Base-by-base conservation (phyloP, 1,284 basidiomycete genomes). In the Sporisorium sorghi region DNA sequence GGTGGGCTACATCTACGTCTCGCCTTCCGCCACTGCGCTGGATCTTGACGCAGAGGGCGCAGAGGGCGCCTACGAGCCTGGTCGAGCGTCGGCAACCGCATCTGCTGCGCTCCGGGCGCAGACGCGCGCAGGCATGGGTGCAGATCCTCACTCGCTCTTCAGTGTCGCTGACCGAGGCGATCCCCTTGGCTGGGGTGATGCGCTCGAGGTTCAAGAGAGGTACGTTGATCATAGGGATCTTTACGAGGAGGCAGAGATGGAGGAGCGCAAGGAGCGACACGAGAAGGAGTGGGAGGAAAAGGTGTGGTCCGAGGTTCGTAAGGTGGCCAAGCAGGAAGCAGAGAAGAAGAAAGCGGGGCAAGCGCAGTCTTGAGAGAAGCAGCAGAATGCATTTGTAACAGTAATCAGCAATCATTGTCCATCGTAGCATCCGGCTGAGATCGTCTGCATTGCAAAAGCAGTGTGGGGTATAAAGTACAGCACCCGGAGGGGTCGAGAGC, bases 1-100 rank as follows among this genome's bases (percentile, higher is more conserved):
- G 4, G 76, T 78, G 11, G 82, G 82, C 14, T 84, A 83, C 60
- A 73, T 80, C 59, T 82, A 76, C 49, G 69, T 75, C 24, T 49
- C 60, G 12, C 26, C 61, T 2, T 37, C 42, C 11, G 44, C 17
- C 39, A 48, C 46, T 19, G 42, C 30, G 8, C 32, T 49, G 23
- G 68, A 54, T 33, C 67, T 61, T 11, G 61, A 43, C 9, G 58
- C 58, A 15, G 60, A 72, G 17, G 73, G 77, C 2, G 52, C 58
- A 21, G 63, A 66, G 30, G 59, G 70, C 7, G 63, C 47, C 0
- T 73, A 66, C 49, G 70, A 73, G 47, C 71, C 72, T 37, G 73
- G 63, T 7, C 39, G 56, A 23, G 58, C 72, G 4, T 58, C 55
- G 12, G 65, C 70, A 0, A 76, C 75, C 10, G 64, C 73, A 7